These are phyloP conservation scores for Aspergillus aculeatinus DNA, from an alignment of 2,329 filamentous ascomycete species.

Conservation along the genomic window DNA sequence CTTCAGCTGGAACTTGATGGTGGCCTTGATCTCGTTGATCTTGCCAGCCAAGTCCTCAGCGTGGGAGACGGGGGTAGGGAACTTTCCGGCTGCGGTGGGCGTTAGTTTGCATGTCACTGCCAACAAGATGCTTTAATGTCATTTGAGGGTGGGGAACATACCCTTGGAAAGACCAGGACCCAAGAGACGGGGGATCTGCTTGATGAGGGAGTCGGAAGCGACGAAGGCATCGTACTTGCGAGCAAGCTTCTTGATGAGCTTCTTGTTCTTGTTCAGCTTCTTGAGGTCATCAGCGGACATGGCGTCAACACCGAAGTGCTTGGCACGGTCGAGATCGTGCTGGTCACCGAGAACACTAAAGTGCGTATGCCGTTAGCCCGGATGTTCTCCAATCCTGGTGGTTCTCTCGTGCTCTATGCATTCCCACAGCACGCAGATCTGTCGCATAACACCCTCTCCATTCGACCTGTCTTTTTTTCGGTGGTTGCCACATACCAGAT, in stretches of 20 bases:
- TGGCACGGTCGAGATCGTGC: conserved; percentile 99
- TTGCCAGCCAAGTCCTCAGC: conserved; percentile 87
- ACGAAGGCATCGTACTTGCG: conserved; percentile 99
- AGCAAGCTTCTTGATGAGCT: conserved; percentile 99
- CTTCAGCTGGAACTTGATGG: conserved; percentile 99
- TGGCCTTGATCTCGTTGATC: conserved; percentile 99
- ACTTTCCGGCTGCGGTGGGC: conserved; percentile 79
- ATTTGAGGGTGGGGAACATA: conserved; percentile 44
- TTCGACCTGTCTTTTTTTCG: not conserved
- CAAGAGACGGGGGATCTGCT: conserved; percentile 99
- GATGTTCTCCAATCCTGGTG: not conserved
- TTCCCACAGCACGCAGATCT: too few species aligned
- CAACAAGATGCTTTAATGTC: too few species aligned
- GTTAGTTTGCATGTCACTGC: conserved; percentile 28
- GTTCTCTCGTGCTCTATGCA: too few species aligned
- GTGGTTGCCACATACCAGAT: conserved; percentile 62
- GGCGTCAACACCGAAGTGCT: conserved; percentile 97
- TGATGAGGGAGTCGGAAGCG: conserved; percentile 95
- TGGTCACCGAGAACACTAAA: conserved; percentile 78
- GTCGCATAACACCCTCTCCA: too few species aligned
- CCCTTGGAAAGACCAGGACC: conserved; percentile 97
- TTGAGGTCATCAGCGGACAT: conserved; percentile 99
- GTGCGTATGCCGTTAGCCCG: conserved; percentile 18
- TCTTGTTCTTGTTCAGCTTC: conserved; percentile 99
- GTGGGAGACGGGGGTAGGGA: conserved; percentile 98